These are phyloP conservation scores for Magnusiomyces tetraspermus DNA, from an alignment of 1,139 yeast species.

Conservation along the genomic window DNA sequence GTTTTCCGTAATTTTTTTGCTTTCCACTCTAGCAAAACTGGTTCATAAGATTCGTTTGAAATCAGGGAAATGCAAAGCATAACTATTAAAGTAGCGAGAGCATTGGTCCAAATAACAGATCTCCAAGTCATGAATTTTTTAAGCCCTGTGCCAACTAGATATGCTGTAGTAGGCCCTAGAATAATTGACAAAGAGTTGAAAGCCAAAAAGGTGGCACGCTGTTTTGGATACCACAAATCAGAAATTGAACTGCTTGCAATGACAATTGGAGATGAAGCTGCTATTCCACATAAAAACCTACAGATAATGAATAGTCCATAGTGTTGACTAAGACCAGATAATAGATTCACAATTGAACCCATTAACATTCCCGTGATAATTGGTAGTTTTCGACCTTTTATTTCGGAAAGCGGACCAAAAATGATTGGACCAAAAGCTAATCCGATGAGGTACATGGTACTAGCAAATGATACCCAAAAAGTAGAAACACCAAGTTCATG, in stretches of 20 bases:
- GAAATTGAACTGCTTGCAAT: constrained; percentile 75
- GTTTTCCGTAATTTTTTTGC: constrained; percentile 48
- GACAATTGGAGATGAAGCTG: constrained; percentile 63
- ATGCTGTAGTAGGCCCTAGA: constrained; percentile 66
- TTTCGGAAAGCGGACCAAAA: constrained; percentile 73
- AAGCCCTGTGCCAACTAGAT: constrained; percentile 51
- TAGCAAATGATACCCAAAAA: constrained; percentile 54
- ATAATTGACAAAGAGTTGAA: constrained; percentile 61
- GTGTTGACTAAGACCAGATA: constrained; percentile 17
- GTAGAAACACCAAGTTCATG: constrained; percentile 42
- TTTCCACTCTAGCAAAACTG: constrained; percentile 48
- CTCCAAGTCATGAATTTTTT: constrained; percentile 44
- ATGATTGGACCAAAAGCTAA: constrained; percentile 69
- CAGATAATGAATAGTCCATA: constrained; percentile 49
- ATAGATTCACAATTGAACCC: constrained; percentile 23
- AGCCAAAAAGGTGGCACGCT: constrained; percentile 66
- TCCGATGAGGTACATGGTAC: constrained; percentile 63
- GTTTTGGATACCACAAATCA: constrained; percentile 51
- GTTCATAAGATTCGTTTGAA: constrained; percentile 69
- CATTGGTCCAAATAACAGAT: constrained; percentile 55
- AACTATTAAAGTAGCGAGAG: constrained; percentile 57
- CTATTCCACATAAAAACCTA: constrained; percentile 62
- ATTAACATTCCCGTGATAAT: constrained; percentile 53
- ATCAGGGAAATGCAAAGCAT: constrained; percentile 38
- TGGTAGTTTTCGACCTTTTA: constrained; percentile 63